Evolutionary conservation across 345 rosid genomes (phyloP), one percentile per base, ranked within the genome.

Genomic region (Hibiscus trionum): DNA sequence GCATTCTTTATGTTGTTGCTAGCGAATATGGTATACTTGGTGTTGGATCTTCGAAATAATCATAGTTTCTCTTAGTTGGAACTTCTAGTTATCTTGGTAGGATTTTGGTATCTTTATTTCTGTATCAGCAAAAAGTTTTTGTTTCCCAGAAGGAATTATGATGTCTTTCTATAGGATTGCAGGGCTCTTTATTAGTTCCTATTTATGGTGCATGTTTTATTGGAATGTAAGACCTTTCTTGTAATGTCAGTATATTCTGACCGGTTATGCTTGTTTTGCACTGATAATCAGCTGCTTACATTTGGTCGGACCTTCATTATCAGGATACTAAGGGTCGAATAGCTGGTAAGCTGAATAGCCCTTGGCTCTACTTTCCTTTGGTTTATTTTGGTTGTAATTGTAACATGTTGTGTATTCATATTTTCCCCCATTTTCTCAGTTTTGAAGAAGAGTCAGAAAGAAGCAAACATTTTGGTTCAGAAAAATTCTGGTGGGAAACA

Each of bases 291-390:
- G 99, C 97, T 82, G 90, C 97, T 72, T 86, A 83, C 77, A 95
- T 95, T 35, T 95, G 91, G 97, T 84, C 97, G 11, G 97, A 92
- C 83, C 91, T 95, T 70, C 87, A 92, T 77, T 91, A 88, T 76
- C 97, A 91, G 84, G 97, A 94, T 73, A 82, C 83, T 74, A 91
- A 87, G 79, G 97, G 93, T 69, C 88, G 95, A 70, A 72, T 90
- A 74, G 64, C 86, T 21, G 95, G 97, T 91, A 81, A 72, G 80
- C 66, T 58, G 63, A 39, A n/a, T 19, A 12, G 19, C 17, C 63
- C 2, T 35, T 67, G 47, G 42, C 66, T 47, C 24, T 73, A 47
- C 42, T 70, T 61, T 53, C 31, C 11, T 27, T 66, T 7, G 52
- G 55, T 19, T 12, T 59, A 44, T 61, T 58, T 14, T 67, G n/a